Evolutionary conservation across 306 rosid species (phyloP).

Genomic region (Pyrus betulifolia): DNA sequence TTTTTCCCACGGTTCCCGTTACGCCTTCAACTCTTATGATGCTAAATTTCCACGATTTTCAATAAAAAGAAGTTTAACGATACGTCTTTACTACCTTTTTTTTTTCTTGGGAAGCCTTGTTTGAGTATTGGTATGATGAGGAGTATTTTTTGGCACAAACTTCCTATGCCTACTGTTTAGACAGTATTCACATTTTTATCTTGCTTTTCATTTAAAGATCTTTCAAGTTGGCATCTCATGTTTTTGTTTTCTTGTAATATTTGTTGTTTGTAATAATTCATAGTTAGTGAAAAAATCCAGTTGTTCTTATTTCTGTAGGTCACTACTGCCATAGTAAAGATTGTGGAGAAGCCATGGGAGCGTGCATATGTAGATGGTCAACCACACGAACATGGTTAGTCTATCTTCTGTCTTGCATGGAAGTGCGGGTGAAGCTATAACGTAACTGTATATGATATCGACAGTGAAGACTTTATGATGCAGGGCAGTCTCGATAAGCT

Average conservation of each 20-base stretch:
- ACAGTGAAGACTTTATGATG: neutral
- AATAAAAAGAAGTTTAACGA: too few relatives aligned
- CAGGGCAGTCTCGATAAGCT: too few relatives aligned
- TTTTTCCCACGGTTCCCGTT: too few relatives aligned
- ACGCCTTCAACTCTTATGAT: too few relatives aligned
- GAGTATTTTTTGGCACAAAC: neutral
- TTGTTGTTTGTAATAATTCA: neutral
- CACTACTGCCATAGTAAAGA: slow-evolving; percentile 61
- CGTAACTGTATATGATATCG: neutral
- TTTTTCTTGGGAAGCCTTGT: too few relatives aligned
- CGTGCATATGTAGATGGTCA: slow-evolving; percentile 64
- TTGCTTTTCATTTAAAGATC: neutral
- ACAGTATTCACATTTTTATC: neutral
- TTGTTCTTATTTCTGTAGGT: slow-evolving; percentile 42
- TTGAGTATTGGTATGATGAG: neutral
- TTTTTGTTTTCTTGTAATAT: neutral
- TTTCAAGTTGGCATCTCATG: neutral
- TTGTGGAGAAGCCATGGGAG: slow-evolving; percentile 95
- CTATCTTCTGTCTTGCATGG: slow-evolving; percentile 5
- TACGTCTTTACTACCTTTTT: too few relatives aligned
- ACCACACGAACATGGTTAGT: slow-evolving; percentile 83
- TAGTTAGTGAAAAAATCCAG: slow-evolving; percentile 4
- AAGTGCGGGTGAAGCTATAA: neutral
- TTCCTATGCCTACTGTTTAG: neutral
- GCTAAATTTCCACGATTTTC: too few relatives aligned